These are phyloP conservation scores for Aspergillus thermomutatus DNA, from an alignment of 2,329 filamentous ascomycete genomes.

Conservation along the genomic window DNA sequence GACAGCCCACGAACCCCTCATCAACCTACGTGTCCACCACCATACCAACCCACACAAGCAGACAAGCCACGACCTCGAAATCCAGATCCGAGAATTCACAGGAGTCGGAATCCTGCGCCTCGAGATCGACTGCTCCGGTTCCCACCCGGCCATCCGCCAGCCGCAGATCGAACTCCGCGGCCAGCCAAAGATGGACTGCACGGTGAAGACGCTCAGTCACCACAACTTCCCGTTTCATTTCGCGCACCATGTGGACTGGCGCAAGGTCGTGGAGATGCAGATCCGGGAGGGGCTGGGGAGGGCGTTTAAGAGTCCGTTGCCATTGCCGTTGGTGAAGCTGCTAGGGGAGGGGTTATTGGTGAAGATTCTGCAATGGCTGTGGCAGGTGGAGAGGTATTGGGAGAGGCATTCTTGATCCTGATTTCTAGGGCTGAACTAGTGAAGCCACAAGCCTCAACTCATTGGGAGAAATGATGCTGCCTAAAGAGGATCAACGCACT, in stretches of 20 bases:
- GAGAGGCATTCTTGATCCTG: constrained; percentile 1
- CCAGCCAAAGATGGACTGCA: constrained; percentile 16
- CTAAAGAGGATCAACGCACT: too few species aligned
- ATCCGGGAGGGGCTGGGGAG: constrained; percentile 14
- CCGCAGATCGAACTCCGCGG: constrained; percentile 15
- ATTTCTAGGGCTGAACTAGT: background rate
- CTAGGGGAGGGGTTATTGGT: constrained; percentile 8
- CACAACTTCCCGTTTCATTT: constrained; percentile 18
- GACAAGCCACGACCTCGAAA: constrained; percentile 8
- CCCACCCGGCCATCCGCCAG: constrained; percentile 9
- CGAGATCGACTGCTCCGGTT: constrained; percentile 13
- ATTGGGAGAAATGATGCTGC: too few species aligned
- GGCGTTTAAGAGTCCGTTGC: constrained; percentile 14
- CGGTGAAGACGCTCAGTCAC: constrained; percentile 14
- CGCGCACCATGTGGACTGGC: constrained; percentile 17
- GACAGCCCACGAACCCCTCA: constrained; percentile 6
- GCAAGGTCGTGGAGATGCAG: constrained; percentile 13
- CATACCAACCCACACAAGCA: background rate
- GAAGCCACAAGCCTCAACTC: too few species aligned
- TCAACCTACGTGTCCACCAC: constrained; percentile 11
- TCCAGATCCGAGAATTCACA: constrained; percentile 11
- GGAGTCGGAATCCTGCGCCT: constrained; percentile 8
- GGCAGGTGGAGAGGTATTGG: constrained; percentile 5
- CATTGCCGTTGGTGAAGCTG: constrained; percentile 5
- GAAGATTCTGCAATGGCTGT: constrained; percentile 14